Evolutionary conservation across 306 rosid species (phyloP), one percentile per base, ranked within the genome.

Genomic region (Carpinus viminea): DNA sequence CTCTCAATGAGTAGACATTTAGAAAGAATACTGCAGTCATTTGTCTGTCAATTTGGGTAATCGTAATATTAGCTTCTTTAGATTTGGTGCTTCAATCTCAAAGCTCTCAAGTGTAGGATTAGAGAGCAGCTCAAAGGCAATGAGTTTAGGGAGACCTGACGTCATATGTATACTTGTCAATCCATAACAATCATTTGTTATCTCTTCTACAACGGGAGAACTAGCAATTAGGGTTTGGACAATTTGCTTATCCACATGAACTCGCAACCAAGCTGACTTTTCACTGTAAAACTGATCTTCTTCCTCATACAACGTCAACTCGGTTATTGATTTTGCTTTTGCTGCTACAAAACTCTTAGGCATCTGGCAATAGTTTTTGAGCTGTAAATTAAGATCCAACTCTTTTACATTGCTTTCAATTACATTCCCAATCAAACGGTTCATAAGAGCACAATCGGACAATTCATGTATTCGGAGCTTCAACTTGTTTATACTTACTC

Each of bases 401-500:
- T 80, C 83, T 45, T 66, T 45, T 21, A 83, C 62, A 4, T 78
- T n/a, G 47, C 72, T 68, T 59, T 78, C 68, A 54, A 76, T 15
- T 10, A 59, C 82, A 76, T 80, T 75, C n/a, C 72, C 76, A 53
- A 83, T 28, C 83, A 87, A 83, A 48, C 43, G 12, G 78, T 83
- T 77, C 12, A 55, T 38, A 1, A 15, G 9, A 13, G 45, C 45
- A 41, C 7, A 4, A 5, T 43, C 24, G 1, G 31, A 28, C 15
- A 46, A n/a, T 62, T 7, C 50, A 15, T 13, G 24, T 17, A 12
- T 12, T 5, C 11, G 3, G 1, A 86, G 75, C 59, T 34, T 68
- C 26, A 86, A 78, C 45, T 74, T n/a, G 59, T 69, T 78, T 45
- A 83, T 60, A 5, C 61, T 48, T 50, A 74, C 53, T 45, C 75